Evolutionary conservation across 1,139 yeast genomes (phyloP).

Genomic region (Yamadazyma blattariae): DNA sequence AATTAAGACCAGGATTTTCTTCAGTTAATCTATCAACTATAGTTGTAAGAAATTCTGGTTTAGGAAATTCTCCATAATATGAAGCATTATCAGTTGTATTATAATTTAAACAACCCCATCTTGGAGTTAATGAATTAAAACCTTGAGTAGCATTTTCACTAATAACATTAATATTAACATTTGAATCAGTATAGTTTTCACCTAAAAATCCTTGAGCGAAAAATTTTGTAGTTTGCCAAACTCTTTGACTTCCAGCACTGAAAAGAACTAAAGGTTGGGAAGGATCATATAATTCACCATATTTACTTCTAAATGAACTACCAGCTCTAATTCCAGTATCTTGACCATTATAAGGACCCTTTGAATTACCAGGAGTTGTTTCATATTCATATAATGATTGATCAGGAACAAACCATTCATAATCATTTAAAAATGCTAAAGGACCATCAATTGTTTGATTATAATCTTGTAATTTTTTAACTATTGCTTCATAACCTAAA

Average conservation of each 20-base stretch:
- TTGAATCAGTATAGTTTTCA: slow-evolving; percentile 15
- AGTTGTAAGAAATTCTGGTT: slow-evolving; percentile 26
- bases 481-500: slow-evolving; percentile 18
- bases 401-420: slow-evolving; percentile 23
- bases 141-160: slow-evolving; percentile 25
- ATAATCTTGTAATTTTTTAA: slow-evolving; percentile 19
- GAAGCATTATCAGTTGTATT: slow-evolving; percentile 11
- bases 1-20: slow-evolving; percentile 38
- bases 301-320: slow-evolving; percentile 27
- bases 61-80: slow-evolving; percentile 15
- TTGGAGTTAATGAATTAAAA: slow-evolving; percentile 27
- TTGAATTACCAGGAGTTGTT: slow-evolving; percentile 23
- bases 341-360: slow-evolving; percentile 24
- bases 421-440: slow-evolving; percentile 24
- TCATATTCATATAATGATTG: slow-evolving; percentile 26
- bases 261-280: slow-evolving; percentile 26
- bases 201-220: slow-evolving; percentile 31
- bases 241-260: slow-evolving; percentile 31
- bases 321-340: slow-evolving; percentile 30
- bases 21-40: slow-evolving; percentile 40
- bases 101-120: slow-evolving; percentile 23
- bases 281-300: slow-evolving; percentile 21
- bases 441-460: slow-evolving; percentile 20
- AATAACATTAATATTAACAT: slow-evolving; percentile 19
- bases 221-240: slow-evolving; percentile 25